phyloP scores from a whole-genome alignment of 2,329 filamentous ascomycete genomes.

The Aspergillus amoenus region DNA sequence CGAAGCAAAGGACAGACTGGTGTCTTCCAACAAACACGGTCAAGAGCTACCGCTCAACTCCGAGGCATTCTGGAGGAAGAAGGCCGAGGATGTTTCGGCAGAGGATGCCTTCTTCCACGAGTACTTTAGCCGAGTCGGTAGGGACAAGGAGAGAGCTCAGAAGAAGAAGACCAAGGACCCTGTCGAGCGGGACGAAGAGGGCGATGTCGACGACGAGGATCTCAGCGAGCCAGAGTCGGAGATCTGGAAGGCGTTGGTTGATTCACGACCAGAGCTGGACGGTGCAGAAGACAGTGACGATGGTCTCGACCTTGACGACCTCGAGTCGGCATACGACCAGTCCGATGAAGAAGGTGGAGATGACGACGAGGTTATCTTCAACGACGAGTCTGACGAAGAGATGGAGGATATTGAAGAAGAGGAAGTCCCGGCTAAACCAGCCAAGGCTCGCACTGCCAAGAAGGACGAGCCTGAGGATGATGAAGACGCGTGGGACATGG shows the following conservation, averaged over 20 bases:
- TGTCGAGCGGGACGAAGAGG: conserved; percentile 41
- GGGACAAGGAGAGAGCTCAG: conserved; percentile 51
- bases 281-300: conserved; percentile 57
- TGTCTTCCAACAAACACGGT: conserved; percentile 59
- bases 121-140: conserved; percentile 80
- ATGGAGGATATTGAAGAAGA: conserved; percentile 48
- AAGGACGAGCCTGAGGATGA: conserved; percentile 51
- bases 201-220: conserved; percentile 29
- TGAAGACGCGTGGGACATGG: conserved; percentile 51
- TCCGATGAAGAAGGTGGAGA: conserved; percentile 42
- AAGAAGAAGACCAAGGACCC: conserved; percentile 51
- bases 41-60: conserved; percentile 73
- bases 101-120: conserved; percentile 98
- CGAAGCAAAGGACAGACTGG: conserved; percentile 60
- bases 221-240: conserved; percentile 70
- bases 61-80: conserved; percentile 87
- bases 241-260: conserved; percentile 88
- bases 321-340: conserved; percentile 53
- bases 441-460: conserved; percentile 29
- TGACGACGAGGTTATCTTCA: conserved; percentile 49
- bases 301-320: conserved; percentile 56
- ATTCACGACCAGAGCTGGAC: conserved; percentile 74
- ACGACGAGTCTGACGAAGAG: conserved; percentile 48
- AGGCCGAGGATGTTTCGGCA: conserved; percentile 78
- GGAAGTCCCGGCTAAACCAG: conserved; percentile 45